A percentile compares a stretch with the other conserved stretches of the same genome.
These are phyloP conservation scores for Blastomyces emzantsi DNA, from an alignment of 2,329 filamentous ascomycete species.

Conservation along the genomic window DNA sequence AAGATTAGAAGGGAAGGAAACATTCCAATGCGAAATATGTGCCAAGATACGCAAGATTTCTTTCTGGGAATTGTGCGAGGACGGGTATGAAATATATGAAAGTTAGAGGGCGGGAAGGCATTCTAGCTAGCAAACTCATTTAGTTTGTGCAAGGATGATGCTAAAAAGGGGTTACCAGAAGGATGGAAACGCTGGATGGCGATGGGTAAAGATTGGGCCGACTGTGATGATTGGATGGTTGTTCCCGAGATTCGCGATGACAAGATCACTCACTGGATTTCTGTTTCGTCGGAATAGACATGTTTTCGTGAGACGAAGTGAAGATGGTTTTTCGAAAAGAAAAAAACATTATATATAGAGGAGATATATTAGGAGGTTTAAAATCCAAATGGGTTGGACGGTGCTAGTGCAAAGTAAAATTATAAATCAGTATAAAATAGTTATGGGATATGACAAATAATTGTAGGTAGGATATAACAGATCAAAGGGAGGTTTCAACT, in stretches of 20 bases:
- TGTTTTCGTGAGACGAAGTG: neutral
- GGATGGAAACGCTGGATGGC: neutral
- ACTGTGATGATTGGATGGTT: neutral
- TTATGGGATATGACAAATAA: neutral
- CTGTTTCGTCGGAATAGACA: neutral
- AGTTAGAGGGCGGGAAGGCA: neutral
- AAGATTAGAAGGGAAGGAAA: neutral
- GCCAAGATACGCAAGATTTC: neutral
- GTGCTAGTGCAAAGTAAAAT: conserved; percentile 40
- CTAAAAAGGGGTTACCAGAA: neutral
- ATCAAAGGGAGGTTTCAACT: conserved; percentile 41
- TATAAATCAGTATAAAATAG: neutral
- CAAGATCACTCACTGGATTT: neutral
- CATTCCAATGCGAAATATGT: conserved; percentile 1
- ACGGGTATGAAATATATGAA: neutral
- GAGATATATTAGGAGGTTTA: conserved; percentile 27
- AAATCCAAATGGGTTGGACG: conserved; percentile 63
- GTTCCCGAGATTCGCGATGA: neutral
- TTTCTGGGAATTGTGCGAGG: neutral
- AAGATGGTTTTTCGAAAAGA: neutral
- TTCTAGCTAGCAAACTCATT: neutral
- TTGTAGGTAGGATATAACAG: conserved; percentile 5
- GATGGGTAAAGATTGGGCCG: neutral
- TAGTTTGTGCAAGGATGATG: neutral
- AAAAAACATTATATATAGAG: conserved; percentile 4